phyloP scores from a whole-genome alignment of 1,284 basidiomycete genomes.

The Rhizoctonia solani region DNA sequence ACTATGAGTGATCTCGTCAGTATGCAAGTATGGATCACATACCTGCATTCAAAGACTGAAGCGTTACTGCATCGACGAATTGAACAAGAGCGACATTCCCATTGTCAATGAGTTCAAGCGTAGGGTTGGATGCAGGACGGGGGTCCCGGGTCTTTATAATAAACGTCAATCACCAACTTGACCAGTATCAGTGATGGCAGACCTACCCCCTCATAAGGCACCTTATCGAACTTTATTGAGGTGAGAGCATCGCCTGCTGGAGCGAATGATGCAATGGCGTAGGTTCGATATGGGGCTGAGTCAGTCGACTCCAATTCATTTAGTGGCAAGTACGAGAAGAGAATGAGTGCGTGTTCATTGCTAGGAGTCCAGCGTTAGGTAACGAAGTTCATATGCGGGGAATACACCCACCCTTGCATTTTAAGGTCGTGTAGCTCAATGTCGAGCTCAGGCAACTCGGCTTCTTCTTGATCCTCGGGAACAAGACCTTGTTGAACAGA shows the following conservation, averaged over 20 bases:
- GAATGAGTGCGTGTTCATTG: constrained; percentile 57
- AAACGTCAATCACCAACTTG: neutral
- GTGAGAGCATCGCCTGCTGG: constrained; percentile 51
- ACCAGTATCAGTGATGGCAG: constrained; percentile 15
- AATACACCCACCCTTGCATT: constrained; percentile 16
- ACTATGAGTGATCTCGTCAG: neutral
- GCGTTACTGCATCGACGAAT: constrained; percentile 70
- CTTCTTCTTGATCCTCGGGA: constrained; percentile 23
- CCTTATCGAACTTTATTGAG: constrained; percentile 55
- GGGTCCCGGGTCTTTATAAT: constrained; percentile 47
- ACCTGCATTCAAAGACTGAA: constrained; percentile 35
- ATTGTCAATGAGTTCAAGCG: constrained; percentile 60
- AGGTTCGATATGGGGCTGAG: constrained; percentile 59
- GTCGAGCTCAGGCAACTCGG: constrained; percentile 50
- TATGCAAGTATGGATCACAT: neutral
- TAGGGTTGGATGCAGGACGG: constrained; percentile 61
- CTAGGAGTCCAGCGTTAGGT: constrained; percentile 44
- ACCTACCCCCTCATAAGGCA: constrained; percentile 76
- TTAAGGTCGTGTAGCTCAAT: constrained; percentile 54
- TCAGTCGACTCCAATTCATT: constrained; percentile 50
- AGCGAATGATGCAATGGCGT: constrained; percentile 57
- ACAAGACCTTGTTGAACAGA: neutral
- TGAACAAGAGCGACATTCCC: constrained; percentile 64
- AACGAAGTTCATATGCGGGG: neutral
- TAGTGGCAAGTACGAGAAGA: constrained; percentile 63